phyloP scores from a whole-genome alignment of 805 yeast species.

The Sugiyamaella chiloensis region DNA sequence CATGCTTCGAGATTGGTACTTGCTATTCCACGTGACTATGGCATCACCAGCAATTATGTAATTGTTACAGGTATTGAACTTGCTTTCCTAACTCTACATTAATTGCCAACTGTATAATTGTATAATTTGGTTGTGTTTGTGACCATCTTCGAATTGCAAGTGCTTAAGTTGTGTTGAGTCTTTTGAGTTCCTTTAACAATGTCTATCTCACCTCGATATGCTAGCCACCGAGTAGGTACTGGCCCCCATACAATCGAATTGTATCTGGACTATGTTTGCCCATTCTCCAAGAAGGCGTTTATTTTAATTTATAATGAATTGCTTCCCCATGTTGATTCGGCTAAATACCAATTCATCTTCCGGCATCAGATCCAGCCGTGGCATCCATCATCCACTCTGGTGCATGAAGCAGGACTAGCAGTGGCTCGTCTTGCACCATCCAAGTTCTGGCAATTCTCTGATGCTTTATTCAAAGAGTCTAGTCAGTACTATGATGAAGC shows the following conservation, averaged over 20 bases:
- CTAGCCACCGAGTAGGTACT: constrained; percentile 18
- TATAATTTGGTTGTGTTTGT: no score
- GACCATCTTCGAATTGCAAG: no score
- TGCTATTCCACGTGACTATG: no score
- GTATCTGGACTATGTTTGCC: constrained; percentile 73
- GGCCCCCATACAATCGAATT: constrained; percentile 50
- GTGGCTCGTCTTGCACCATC: constrained; percentile 54
- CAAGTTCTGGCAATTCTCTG: constrained; percentile 55
- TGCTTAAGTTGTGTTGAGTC: no score
- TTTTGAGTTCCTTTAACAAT: constrained; percentile 9
- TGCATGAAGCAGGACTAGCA: constrained; percentile 70
- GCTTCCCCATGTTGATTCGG: constrained; percentile 45
- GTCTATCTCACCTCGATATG: constrained; percentile 25
- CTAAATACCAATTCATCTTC: constrained; percentile 57
- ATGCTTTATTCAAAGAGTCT: constrained; percentile 54
- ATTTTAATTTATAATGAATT: constrained; percentile 49
- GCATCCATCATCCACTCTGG: constrained; percentile 71
- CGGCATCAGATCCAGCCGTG: constrained; percentile 84
- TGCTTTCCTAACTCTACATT: no score
- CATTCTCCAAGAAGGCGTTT: constrained; percentile 64
- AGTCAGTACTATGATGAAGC: constrained; percentile 59
- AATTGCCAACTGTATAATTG: no score
- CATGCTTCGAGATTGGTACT: no score
- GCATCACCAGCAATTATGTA: no score
- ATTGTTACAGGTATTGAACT: no score